Conservation (phyloP, 2,329 filamentous ascomycete genomes). For the Phaeosphaeriaceae sp. region DNA sequence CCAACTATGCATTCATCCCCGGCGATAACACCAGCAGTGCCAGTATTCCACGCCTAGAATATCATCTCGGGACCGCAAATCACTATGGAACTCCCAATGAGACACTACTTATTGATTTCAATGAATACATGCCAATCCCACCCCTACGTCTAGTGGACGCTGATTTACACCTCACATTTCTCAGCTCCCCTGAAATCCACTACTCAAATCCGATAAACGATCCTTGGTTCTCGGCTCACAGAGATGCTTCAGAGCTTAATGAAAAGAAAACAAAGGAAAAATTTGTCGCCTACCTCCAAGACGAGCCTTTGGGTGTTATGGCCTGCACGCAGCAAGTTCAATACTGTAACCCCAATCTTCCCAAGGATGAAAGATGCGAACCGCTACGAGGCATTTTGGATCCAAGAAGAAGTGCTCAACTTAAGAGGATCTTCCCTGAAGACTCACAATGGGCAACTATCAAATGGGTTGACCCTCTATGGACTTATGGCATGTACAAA, state of each 20-base stretch:
- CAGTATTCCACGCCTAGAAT: constrained; percentile 14
- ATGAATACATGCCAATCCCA: constrained; percentile 24
- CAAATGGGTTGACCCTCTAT: constrained; percentile 6
- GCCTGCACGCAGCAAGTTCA: constrained; percentile 46
- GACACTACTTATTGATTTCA: not conserved
- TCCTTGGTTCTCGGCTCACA: constrained; percentile 39
- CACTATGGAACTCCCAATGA: constrained; percentile 1
- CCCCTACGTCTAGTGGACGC: constrained; percentile 36
- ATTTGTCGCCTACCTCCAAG: constrained; percentile 18
- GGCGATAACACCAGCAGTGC: constrained; percentile 9
- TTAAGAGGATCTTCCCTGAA: constrained; percentile 7
- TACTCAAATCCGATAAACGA: constrained; percentile 36
- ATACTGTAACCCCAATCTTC: constrained; percentile 39
- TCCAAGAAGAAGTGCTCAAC: not conserved
- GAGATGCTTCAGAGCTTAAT: not conserved
- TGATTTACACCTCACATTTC: constrained; percentile 42
- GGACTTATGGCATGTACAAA: constrained; percentile 5
- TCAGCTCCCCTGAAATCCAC: constrained; percentile 32
- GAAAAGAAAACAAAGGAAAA: constrained; percentile 3
- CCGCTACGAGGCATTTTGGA: constrained; percentile 21
- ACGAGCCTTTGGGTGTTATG: constrained; percentile 29
- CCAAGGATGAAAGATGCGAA: constrained; percentile 21
- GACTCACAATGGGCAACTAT: constrained; percentile 6
- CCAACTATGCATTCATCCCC: constrained; percentile 8
- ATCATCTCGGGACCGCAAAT: constrained; percentile 2